Base-by-base conservation (phyloP, 2,329 filamentous ascomycete species). In the Pestalotiopsis sp. region DNA sequence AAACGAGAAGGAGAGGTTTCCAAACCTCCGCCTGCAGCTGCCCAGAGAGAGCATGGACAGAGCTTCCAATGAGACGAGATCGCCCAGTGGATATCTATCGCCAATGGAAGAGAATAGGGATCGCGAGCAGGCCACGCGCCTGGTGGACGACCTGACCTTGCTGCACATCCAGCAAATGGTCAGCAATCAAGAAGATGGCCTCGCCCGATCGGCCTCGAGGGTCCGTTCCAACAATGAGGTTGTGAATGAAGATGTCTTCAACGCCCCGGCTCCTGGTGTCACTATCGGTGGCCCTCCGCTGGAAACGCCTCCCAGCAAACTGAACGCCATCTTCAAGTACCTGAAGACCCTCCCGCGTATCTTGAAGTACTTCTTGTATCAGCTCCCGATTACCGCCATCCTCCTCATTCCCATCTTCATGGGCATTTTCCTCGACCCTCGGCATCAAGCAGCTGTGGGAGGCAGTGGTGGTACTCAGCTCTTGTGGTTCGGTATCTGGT, bases 401-500 rank as follows among this genome's bases (percentile, higher is more conserved):
- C 82, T 94, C 4, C 82, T 93, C 52, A 88, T 93, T 61, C 92
- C 92, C 0, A 79, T 93, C 56, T 81, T 94, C 5, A 79, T 94
- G 25, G 92, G 91, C 5, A 86, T 85, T 1, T 80, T 92, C 20
- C 71, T 87, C 1, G 92, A 86, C 70, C 66, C 69, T 4, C 61
- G 69, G 1, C 49, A 72, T 3, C 82, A 83, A n/a, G 72, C 86
- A 63, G 83, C 91, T 1, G 89, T 87, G 13, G 87, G 86, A 6
- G 86, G 86, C 1, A 87, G 92, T 2, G 94, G 94, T 0, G 93
- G 92, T 23, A 94, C 97, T 0, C 77, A 89, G 71, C 83, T 98
- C 59, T 83, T 94, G 69, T 98, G 95, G 95, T 98, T 98, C 77
- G 93, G 93, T 38, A 94, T 98, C 71, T 98, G 95, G 95, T 86